Evolutionary conservation across 2,329 filamentous ascomycete species (phyloP), one percentile per base, ranked within the genome.

Genomic region (Blastomyces emzantsi): DNA sequence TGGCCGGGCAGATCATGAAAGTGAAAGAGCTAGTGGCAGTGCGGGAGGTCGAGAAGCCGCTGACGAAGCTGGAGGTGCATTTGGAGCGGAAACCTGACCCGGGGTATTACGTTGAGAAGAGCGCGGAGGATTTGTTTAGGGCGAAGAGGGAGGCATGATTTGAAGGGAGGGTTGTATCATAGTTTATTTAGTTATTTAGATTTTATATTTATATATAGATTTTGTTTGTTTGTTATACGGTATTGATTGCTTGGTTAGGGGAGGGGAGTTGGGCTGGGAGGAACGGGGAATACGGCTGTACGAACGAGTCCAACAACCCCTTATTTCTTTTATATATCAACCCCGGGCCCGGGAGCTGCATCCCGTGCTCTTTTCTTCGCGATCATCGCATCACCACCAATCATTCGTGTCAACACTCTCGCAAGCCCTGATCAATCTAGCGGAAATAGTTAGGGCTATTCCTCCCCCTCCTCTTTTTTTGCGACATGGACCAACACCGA

Each of bases 21-120:
- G 91, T 97, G 70, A 97, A 97, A 81, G 92, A 97, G 79, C 81
- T 97, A 67, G 90, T 97, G 56, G 82, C 85, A 62, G 91, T 96
- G 45, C 81, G 86, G 69, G 92, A 96, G 78, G 90, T 95, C 55
- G 85, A 87, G 43, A 74, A 78, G 66, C 75, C 82, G 41, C 74
- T 90, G 77, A 87, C 82, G 8, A 84, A 85, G 73, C 76, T 78
- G 63, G 85, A 96, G 79, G 82, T 96, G 72, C 86, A 86, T 78
- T 84, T 82, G 61, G 81, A 84, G 77, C 80, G 92, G 75, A 86
- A 83, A 75, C 91, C 92, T 2, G 90, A 93, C 66, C 80, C 82
- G 0, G 92, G 92, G 1, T 97, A 92, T 72, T 93, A 87, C 70
- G 73, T 96, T 65, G 90, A 96, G 82, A 87, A 76, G 73, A 74